Base-by-base conservation (phyloP, 129 eudicot genomes). In the Centaurea solstitialis region DNA sequence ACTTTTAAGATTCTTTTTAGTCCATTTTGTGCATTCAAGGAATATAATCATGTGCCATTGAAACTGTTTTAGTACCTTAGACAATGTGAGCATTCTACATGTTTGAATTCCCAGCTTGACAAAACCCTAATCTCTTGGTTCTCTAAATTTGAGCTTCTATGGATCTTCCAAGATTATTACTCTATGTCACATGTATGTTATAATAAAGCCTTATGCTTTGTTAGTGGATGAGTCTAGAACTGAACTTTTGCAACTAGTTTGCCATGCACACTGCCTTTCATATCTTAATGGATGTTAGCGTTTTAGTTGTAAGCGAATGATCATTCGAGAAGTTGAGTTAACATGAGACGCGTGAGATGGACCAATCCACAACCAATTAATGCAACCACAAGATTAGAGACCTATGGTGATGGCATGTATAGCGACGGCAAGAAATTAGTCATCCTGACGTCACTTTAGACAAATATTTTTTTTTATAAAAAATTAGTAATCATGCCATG, bases 41-140 rank as follows among this genome's bases (percentile, higher is more conserved):
- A 72, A 82, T 83, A 75, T 79, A 70, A 39, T 82, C 87, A 79
- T 64, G 83, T 85, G 89, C 65, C 69, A 38, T 68, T 53, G 24
- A 68, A 77, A 43, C 21, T 77, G 67, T 41, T 37, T 67, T 17
- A 3, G 62, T 77, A 66, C 39, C 22, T 77, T 40, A 9, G 40
- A 65, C 11, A 4, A 59, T 61, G n/a, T 76, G 5, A 12, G 59
- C 18, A 47, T 47, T 47, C 18, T 47, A 17, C 59, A 13, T 47
- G 59, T 13, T 47, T 50, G 62, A 50, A 50, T 50, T 15, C 62
- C 15, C 15, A 47, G 62, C 7, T 15, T 15, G 20, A 15, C 2
- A 50, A 47, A 50, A 50, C 62, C 62, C 62, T 50, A 50, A 7
- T 50, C 62, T 47, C 18, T 33, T 33, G 37, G 37, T 33, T 33